These are phyloP conservation scores for Gaultheria prostrata DNA, from an alignment of 148 eudicot genomes.

Conservation along the genomic window DNA sequence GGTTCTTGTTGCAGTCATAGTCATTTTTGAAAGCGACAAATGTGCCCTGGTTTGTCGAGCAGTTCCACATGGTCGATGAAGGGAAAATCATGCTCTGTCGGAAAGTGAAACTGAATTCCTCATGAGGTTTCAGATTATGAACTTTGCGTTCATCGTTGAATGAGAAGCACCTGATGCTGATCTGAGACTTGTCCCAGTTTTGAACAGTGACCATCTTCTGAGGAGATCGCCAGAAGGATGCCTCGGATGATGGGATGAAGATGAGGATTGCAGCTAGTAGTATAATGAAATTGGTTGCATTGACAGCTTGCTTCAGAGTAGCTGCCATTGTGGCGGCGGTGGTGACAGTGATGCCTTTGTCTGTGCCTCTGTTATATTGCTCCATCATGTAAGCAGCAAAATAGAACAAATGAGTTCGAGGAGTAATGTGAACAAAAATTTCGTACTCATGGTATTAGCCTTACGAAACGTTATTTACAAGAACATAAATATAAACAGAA, in stretches of 20 bases:
- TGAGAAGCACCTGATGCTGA: conserved; percentile 2
- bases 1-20: conserved; percentile 5
- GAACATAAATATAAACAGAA: neutral
- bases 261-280: neutral
- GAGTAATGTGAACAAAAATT: neutral
- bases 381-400: neutral
- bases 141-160: neutral
- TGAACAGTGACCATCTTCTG: neutral
- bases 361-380: neutral
- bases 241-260: neutral
- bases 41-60: conserved; percentile 1
- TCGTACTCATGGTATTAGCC: neutral
- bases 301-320: neutral
- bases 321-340: neutral
- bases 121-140: neutral
- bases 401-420: neutral
- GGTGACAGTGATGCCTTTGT: neutral
- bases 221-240: neutral
- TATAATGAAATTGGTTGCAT: neutral
- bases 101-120: conserved; percentile 9
- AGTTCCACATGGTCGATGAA: conserved; percentile 13
- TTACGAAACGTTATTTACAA: neutral
- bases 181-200: neutral
- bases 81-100: conserved; percentile 5
- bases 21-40: neutral